A percentile compares a stretch with the other conserved stretches of the same genome.
These are phyloP conservation scores for Xylaria venustula DNA, from an alignment of 495 filamentous ascomycete species.

Conservation along the genomic window DNA sequence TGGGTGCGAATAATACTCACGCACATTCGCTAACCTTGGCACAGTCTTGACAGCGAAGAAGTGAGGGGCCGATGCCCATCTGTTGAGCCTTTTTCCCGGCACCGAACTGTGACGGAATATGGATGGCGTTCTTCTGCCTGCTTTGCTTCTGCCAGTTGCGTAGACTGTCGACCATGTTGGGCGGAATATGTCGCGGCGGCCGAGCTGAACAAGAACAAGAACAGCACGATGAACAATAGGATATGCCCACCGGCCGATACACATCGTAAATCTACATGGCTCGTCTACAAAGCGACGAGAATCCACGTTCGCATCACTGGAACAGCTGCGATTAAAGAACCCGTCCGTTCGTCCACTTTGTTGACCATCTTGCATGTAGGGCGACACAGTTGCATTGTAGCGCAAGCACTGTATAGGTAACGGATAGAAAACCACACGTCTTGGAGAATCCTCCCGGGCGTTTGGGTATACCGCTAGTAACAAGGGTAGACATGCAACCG, in stretches of 20 bases:
- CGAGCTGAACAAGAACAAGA: no score
- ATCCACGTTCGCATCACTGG: no score
- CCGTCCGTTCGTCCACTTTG: no score
- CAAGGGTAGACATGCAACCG: slow-evolving; percentile 1
- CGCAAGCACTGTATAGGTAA: background rate
- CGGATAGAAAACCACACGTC: background rate
- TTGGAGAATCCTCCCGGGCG: background rate
- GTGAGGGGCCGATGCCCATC: background rate
- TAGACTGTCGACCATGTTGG: background rate
- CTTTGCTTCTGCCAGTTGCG: background rate
- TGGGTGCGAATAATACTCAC: slow-evolving; percentile 2
- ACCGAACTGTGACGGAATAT: background rate
- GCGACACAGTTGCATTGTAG: background rate
- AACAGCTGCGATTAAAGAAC: background rate
- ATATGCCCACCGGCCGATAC: no score
- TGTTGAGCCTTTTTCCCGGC: slow-evolving; percentile 9
- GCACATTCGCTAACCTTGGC: slow-evolving; percentile 4
- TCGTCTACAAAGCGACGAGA: no score
- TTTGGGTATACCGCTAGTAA: background rate
- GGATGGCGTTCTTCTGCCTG: background rate
- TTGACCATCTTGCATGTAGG: no score
- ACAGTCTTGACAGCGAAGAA: slow-evolving; percentile 1
- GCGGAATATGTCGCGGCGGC: no score
- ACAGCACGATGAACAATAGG: no score
- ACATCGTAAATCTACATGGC: no score